Evolutionary conservation across 345 rosid genomes (phyloP).

Genomic region (Eucalyptus melliodora): DNA sequence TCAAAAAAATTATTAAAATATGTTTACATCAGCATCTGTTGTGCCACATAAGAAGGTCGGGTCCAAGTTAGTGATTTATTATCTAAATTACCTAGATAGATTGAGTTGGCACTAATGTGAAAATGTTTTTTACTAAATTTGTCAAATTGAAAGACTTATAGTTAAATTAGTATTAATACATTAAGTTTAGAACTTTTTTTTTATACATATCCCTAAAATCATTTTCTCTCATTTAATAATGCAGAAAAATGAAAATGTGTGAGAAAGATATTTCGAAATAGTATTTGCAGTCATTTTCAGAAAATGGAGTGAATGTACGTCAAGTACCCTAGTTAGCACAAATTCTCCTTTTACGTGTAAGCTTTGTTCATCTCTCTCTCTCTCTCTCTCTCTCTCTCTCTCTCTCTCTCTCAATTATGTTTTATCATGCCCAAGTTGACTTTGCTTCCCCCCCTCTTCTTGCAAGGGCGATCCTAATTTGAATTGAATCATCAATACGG

Average conservation of each 20-base stretch:
- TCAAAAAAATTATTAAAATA: too few relatives aligned
- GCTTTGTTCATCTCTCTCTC: background rate
- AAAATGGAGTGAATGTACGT: background rate
- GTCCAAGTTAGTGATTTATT: too few relatives aligned
- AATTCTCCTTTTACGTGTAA: background rate
- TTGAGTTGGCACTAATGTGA: too few relatives aligned
- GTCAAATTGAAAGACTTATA: too few relatives aligned
- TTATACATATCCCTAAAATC: background rate
- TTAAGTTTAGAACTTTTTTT: too few relatives aligned
- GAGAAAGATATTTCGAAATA: background rate
- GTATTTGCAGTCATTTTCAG: background rate
- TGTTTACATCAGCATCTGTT: rapidly evolving
- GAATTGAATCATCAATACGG: background rate
- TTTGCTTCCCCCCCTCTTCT: rapidly evolving
- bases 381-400: too few relatives aligned
- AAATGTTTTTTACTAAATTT: rapidly evolving
- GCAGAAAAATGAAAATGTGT: background rate
- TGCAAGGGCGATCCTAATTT: background rate
- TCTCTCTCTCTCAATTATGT: too few relatives aligned
- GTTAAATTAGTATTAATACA: too few relatives aligned
- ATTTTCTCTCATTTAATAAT: background rate
- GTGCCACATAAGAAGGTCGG: rapidly evolving
- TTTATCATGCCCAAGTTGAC: too few relatives aligned
- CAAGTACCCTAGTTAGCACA: background rate
- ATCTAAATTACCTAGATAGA: too few relatives aligned